Evolutionary conservation across 768 basidiomycete genomes (phyloP), one percentile per base, ranked within the genome.

Genomic region (Termitomyces sp.): DNA sequence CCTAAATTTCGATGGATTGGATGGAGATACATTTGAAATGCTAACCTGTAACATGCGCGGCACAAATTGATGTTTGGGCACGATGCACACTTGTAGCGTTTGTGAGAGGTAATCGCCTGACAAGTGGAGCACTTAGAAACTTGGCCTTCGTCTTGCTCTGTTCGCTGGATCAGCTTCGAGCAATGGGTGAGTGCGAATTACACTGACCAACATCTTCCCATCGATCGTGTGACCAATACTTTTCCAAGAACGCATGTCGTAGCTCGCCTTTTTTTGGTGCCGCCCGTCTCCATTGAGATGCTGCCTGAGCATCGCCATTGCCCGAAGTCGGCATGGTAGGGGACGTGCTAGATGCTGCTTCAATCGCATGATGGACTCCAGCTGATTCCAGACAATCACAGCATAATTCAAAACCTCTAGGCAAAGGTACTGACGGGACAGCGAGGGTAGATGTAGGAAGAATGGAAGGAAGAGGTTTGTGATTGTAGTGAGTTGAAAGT

Each of bases 181-280:
- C 53, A 52, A 12, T 31, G 20, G 25, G 32, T 42, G 31, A 41
- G 33, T 18, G 38, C 32, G 41, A 36, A 33, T 43, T 36, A 41
- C 12, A 79, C 88, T 57, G 64, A 94, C 94, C 91, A 50, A 97
- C 85, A 64, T 94, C 90, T 54, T 85, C 85, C 95, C 95, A 97
- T 1, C 91, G 89, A 39, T 73, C 71, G 31, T 79, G 80, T 1
- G 85, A 85, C 95, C 94, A 97, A 2, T 89, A 78, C 68, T 90
- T 90, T 70, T 96, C 94, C 41, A 82, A 70, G 66, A 89, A 98
- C 1, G 90, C 87, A 66, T 98, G 94, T 11, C 94, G 80, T 45
- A 88, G 68, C 56, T 88, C 81, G 13, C 90, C 90, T 67, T 90
- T 91, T 61, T 81, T 83, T 1, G 89, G 88, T 1, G 87, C 84